These are phyloP conservation scores for Aspergillus versicolor DNA, from an alignment of 2,329 filamentous ascomycete species.

Conservation along the genomic window DNA sequence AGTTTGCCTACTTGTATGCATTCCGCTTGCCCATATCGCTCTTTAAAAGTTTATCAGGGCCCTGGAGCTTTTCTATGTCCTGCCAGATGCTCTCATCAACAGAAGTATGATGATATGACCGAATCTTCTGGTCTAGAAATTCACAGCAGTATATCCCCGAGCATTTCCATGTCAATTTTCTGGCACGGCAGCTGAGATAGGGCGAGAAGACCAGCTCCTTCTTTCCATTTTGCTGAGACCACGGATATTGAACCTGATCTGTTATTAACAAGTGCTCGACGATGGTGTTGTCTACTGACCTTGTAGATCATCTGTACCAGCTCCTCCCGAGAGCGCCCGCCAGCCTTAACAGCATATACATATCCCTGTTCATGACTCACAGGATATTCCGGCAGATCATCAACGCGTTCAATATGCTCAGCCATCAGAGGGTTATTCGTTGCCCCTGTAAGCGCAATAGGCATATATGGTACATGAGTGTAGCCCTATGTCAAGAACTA, in stretches of 20 bases:
- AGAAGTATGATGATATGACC: constrained; percentile 1
- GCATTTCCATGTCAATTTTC: constrained; percentile 6
- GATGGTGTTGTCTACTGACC: background rate
- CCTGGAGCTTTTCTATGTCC: background rate
- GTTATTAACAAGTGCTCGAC: background rate
- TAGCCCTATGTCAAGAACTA: background rate
- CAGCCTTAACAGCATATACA: background rate
- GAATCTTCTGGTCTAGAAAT: background rate
- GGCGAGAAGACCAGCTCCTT: constrained; percentile 7
- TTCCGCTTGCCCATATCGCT: background rate
- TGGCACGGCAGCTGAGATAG: background rate
- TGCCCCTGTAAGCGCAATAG: background rate
- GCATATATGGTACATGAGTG: background rate
- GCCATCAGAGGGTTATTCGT: background rate
- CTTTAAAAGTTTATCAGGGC: background rate
- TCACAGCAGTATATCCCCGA: constrained; percentile 3
- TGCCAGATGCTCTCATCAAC: constrained; percentile 5
- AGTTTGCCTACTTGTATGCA: background rate
- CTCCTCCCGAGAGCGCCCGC: background rate
- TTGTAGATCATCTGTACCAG: background rate
- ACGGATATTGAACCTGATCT: background rate
- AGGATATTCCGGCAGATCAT: constrained; percentile 7
- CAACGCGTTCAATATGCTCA: background rate
- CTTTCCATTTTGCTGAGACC: background rate
- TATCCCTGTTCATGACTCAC: background rate